Base-by-base conservation (phyloP, 306 rosid species). In the Sechiopsis laciniata region DNA sequence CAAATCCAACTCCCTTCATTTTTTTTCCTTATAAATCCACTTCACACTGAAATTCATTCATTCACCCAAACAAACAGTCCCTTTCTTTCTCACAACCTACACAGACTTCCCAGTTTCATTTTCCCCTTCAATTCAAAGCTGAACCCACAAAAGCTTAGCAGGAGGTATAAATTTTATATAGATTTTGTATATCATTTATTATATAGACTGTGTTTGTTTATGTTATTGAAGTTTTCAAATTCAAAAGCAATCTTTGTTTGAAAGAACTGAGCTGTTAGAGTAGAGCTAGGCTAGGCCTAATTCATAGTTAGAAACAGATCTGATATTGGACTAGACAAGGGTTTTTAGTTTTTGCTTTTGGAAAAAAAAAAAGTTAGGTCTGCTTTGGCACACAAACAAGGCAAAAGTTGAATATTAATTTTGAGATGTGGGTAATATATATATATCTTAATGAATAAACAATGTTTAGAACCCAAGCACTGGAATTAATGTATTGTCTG, bases 361-460 rank as follows among this genome's bases (percentile, higher is more conserved):
- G 19, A 26, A 26, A 26, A 26, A 40, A 53, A 53, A 53, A 6
- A 53, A 53, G 14, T n/a, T 16, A 16, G 57, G 21, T n/a, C 8
- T 54, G 21, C 21, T 7, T n/a, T 54, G 8, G 19, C 2, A 5
- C 19, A 13, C 55, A 15, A 50, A 50, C 54, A 50, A 48, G 16
- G 11, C 11, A 3, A 12, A 42, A 66, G 6, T 46, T 46, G 37
- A 46, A 69, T 21, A 2, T 32, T 20, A 20, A 6, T 45, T 66
- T 66, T 42, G 32, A 17, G 71, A 14, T 68, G 7, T 68, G 73
- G 73, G 73, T 21, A 45, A 48, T 68, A 48, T 68, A 21, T 68
- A 13, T 20, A 5, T 17, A 66, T 20, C 0, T 42, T 42, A 42
- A 42, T 19, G 72, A 40, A 66, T 22, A 42, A 48, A 48, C 9